Base-by-base conservation (phyloP, 768 basidiomycete genomes). In the Mycena latifolia region DNA sequence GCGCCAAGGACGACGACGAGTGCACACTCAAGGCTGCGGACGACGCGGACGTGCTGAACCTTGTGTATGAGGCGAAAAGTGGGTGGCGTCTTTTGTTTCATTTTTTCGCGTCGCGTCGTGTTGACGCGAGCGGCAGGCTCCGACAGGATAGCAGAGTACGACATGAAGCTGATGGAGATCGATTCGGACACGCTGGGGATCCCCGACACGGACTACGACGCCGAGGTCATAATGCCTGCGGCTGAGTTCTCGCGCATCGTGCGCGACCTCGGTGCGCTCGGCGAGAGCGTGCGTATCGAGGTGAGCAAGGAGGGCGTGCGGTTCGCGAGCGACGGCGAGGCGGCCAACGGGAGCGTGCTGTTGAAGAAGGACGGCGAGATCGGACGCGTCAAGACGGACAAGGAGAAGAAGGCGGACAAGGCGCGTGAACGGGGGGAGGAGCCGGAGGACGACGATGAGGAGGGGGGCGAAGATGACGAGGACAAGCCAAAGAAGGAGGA, bases 101-200 rank as follows among this genome's bases (percentile, higher is more conserved):
- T 55, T 39, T 12, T 33, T 33, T 48, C 37, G 28, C 31, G 35
- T 50, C 56, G 56, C 47, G 47, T 61, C 58, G 20, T n/a, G 41
- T 33, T 53, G 53, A 66, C 28, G 28, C 47, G 45, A 39, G 48
- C 55, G 8, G 10, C 52, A 98, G 96, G 90, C 79, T 87, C 91
- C 5, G 97, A 98, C 77, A 90, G 98, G 67, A 91, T 99, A 57
- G 95, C 96, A 27, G 95, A 98, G 76, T 99, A 99, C 80, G 96
- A 98, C 72, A 94, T 99, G 92, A 99, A 99, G 78, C 89, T 99
- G 57, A 98, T 99, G 97, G 97, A 99, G 74, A 99, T 99, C 75
- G 97, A 99, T 77, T 84, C 94, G 25, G 98, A 99, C 79, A 90
- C 89, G 48, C 91, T 99, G 55, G 92, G 92, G 52, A 99, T 99